These are phyloP conservation scores for Ophiostoma fasciatum DNA, from an alignment of 2,329 filamentous ascomycete genomes.

Conservation along the genomic window DNA sequence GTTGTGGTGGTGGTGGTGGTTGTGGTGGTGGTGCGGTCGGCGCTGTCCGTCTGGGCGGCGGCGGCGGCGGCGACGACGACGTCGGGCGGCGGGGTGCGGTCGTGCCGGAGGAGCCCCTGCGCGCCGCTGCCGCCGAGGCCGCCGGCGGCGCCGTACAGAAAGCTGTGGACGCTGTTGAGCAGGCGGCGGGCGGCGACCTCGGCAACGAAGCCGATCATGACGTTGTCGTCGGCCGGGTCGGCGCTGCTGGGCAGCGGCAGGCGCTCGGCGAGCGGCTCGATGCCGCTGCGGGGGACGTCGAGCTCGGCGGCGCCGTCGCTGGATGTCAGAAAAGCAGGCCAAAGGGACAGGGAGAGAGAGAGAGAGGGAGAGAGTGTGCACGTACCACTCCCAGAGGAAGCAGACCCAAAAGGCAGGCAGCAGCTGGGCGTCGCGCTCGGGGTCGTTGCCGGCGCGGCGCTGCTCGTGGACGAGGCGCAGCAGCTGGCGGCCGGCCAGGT, in stretches of 20 bases:
- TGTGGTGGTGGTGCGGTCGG: too few species aligned
- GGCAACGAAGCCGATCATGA: constrained; percentile 25
- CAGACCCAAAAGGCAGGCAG: constrained; percentile 57
- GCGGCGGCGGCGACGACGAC: not conserved
- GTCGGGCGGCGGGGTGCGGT: too few species aligned
- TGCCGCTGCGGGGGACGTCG: constrained; percentile 21
- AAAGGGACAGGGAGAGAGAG: too few species aligned
- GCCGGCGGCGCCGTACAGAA: constrained; percentile 22
- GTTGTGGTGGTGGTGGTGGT: too few species aligned
- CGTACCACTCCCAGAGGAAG: constrained; percentile 54
- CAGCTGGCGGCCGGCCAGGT: constrained; percentile 19
- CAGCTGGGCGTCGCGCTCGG: constrained; percentile 26
- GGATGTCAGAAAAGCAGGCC: not conserved
- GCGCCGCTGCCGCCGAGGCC: constrained; percentile 4
- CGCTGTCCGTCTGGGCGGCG: too few species aligned
- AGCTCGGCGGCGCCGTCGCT: constrained; percentile 60
- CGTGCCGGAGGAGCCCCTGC: too few species aligned
- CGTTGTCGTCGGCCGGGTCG: constrained; percentile 19
- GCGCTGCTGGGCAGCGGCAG: constrained; percentile 21
- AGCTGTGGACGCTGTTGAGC: constrained; percentile 27
- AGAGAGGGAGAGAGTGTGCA: not conserved
- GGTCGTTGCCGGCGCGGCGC: not conserved
- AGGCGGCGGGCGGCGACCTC: constrained; percentile 27
- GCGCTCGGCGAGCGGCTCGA: constrained; percentile 22
- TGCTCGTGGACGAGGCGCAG: constrained; percentile 18